Evolutionary conservation across 371 early-diverging fungal species (phyloP), one percentile per base, ranked within the genome.

Genomic region (Blakeslea trispora): DNA sequence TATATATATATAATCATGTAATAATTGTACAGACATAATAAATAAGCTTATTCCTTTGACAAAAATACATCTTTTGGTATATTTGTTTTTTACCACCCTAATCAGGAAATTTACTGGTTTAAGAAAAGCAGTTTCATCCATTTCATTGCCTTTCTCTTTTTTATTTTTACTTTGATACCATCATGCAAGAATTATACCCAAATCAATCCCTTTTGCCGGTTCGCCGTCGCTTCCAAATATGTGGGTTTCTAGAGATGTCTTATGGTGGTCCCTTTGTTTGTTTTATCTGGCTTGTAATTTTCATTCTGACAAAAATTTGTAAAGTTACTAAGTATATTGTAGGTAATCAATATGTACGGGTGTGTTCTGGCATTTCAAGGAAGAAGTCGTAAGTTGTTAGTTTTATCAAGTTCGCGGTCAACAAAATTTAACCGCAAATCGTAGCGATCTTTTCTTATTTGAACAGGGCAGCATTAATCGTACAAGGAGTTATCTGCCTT

Each of bases 381-480:
- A 14, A 47, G 42, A 24, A 56, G 57, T 22, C 50, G 57, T 56
- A 56, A 56, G 42, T 40, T 1, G 34, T 37, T 5, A 28, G 28
- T 28, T 28, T 28, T 3, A 28, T 37, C 37, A 37, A 13, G 14
- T 32, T 5, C 32, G 11, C 14, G 14, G 14, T 10, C 14, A 37
- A 37, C 11, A 37, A 37, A 13, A 6, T 10, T 10, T 13, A 37
- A 37, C 14, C 23, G 7, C 23, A 14, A 3, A 22, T 18, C 15
- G 32, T 52, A 76, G 77, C 74, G 1, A 41, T 77, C 10, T 77
- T 62, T 54, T 74, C 77, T 10, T 64, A 74, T 43, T 46, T 74
- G 14, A 57, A 74, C 35, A 19, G 47, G 10, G 31, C 53, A 14
- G 64, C 68, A 1, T 34, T 67, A 18, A 59, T 74, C 14, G 37